Conservation (phyloP, 192 early-diverging fungal species). For the Backusella circina region DNA sequence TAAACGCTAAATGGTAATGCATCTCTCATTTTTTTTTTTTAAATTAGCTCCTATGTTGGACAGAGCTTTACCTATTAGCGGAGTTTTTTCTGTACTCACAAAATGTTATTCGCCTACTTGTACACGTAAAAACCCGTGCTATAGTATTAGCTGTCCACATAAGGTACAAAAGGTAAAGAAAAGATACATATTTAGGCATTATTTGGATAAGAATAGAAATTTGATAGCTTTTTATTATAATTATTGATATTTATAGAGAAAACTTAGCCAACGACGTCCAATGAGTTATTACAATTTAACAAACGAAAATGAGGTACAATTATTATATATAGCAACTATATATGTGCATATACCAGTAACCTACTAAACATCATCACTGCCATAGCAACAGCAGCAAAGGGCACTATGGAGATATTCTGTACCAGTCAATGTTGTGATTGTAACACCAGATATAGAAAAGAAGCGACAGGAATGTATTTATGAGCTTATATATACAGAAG, state of each 20-base stretch:
- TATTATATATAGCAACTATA: background rate
- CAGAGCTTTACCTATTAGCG: conserved; percentile 27
- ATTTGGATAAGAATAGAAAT: background rate
- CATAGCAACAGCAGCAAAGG: background rate
- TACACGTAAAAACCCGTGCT: conserved; percentile 72
- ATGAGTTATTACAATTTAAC: background rate
- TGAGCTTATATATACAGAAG: conserved; percentile 87
- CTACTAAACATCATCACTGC: background rate
- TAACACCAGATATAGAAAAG: conserved; percentile 70
- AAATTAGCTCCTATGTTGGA: background rate
- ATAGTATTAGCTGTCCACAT: conserved; percentile 84
- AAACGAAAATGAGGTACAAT: background rate
- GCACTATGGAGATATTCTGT: conserved; percentile 83
- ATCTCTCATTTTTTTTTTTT: background rate
- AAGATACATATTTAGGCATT: background rate
- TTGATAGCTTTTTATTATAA: background rate
- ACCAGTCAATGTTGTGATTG: conserved; percentile 69
- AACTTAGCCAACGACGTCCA: background rate
- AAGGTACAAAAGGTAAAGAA: background rate
- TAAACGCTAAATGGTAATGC: conserved; percentile 2
- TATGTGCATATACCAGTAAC: background rate
- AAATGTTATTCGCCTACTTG: conserved; percentile 95
- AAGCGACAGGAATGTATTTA: conserved; percentile 92
- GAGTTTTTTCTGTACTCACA: conserved; percentile 85
- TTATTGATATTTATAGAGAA: no score